phyloP scores from a whole-genome alignment of 176 grass and related monocot species.

The bread wheat (Triticum aestivum) region DNA sequence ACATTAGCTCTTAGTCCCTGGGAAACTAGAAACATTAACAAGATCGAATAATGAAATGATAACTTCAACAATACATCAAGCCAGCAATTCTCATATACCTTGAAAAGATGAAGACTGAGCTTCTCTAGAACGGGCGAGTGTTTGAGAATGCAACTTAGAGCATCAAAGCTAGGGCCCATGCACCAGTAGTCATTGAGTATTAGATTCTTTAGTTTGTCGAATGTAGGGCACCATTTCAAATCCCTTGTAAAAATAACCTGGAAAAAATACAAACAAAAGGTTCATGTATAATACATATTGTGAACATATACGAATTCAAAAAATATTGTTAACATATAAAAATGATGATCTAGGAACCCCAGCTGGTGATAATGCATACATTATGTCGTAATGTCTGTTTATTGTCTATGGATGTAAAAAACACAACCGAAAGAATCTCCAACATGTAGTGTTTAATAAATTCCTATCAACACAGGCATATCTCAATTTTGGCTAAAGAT shows the following conservation, averaged over 20 bases:
- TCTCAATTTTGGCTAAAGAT: not conserved
- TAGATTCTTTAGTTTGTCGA: constrained; percentile 14
- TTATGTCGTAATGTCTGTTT: not conserved
- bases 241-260: constrained; percentile 27
- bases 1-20: not conserved
- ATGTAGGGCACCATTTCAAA: constrained; percentile 26
- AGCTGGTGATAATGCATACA: not conserved
- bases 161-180: not conserved
- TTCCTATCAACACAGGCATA: not conserved
- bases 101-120: constrained; percentile 1
- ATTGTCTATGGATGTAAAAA: not conserved
- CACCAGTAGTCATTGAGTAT: constrained; percentile 4
- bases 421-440: too few relatives aligned
- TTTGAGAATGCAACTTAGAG: constrained; percentile 8
- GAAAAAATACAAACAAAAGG: not conserved
- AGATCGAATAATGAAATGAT: not conserved
- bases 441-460: not conserved
- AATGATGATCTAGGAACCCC: not conserved
- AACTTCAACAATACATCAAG: not conserved
- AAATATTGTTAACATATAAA: not conserved
- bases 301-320: not conserved
- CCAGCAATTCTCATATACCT: not conserved
- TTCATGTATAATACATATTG: not conserved
- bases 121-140: constrained; percentile 19
- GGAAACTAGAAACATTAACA: not conserved